Base-by-base conservation (phyloP, 306 rosid genomes). In the Pyrus betulifolia region DNA sequence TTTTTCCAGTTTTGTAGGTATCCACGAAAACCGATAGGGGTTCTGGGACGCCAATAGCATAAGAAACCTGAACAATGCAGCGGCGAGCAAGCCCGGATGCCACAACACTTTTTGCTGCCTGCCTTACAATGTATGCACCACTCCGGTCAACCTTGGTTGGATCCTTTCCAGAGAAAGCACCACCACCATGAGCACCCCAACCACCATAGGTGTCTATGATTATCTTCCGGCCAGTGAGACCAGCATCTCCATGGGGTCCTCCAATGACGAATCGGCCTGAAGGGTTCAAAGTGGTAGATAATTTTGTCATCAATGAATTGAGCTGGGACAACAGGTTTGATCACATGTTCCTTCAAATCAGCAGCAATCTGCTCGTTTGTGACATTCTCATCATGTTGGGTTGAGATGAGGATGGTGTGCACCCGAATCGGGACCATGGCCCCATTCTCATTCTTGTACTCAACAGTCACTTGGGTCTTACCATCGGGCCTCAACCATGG, bases 171-270 rank as follows among this genome's bases (percentile, higher is more conserved):
- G 91, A 91, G 86, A 91, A 91, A 52, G 93, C 93, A 80, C 96
- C 93, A 71, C 96, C 93, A 71, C 93, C 96, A 74, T 91, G 96
- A 83, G 96, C 96, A 77, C 96, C 96, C 93, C 93, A 91, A 30
- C 96, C 92, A 5, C 96, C 96, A 45, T 89, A 91, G 73, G 91
- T 91, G 61, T 91, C 96, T 1, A 91, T 91, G 15, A 89, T 91
- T 75, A 91, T 91, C 88, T 91, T 91, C 83, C 96, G 46, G 52
- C 96, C 96, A 5, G 96, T 91, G 73, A 91, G 96, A 4, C 96
- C 96, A 4, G 96, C 96, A 64, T 91, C 96, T 62, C 96, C 96
- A 59, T 91, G 92, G 4, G 96, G 96, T 46, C 96, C 96, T 12
- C 96, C 93, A 22, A 91, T 91, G 86, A 91, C 96, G 75, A 91